Conservation (phyloP, 2,329 filamentous ascomycete genomes). For the Penicillium aurantiogriseum region DNA sequence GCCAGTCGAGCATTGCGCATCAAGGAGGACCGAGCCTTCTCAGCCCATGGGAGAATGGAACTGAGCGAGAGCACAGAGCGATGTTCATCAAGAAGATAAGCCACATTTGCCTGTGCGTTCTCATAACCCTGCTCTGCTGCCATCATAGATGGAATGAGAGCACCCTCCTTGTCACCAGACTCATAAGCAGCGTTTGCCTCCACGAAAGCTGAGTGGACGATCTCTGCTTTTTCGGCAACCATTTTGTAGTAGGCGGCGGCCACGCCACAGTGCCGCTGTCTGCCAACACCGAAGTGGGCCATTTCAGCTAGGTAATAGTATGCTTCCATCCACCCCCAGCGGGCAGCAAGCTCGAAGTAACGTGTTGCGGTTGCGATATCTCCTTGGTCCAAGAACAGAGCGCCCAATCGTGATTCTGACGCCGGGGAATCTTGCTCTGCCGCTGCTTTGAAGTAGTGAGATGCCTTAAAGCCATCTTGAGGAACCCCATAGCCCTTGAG, state of each 20-base stretch:
- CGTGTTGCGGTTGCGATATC: constrained; percentile 75
- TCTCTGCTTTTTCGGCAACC: constrained; percentile 71
- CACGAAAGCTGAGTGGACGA: constrained; percentile 71
- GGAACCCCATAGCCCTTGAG: constrained; percentile 72
- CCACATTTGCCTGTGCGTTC: constrained; percentile 83
- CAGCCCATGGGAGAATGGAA: constrained; percentile 50
- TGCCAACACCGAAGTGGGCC: constrained; percentile 73
- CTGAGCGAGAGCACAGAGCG: constrained; percentile 61
- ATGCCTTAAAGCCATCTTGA: constrained; percentile 68
- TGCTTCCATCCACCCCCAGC: constrained; percentile 81
- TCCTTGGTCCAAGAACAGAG: constrained; percentile 83
- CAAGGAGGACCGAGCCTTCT: constrained; percentile 44
- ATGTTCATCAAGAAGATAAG: constrained; percentile 76
- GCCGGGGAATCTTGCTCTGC: constrained; percentile 79
- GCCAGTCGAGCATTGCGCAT: constrained; percentile 65
- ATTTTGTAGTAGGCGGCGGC: constrained; percentile 81
- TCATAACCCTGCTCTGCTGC: constrained; percentile 93
- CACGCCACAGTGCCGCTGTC: constrained; percentile 73
- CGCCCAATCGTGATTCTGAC: constrained; percentile 78
- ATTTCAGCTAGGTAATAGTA: constrained; percentile 92
- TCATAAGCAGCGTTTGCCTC: constrained; percentile 84
- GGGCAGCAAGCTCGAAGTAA: constrained; percentile 83
- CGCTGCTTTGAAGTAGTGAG: constrained; percentile 72
- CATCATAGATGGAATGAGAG: constrained; percentile 78
- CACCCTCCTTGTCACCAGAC: constrained; percentile 73